phyloP scores from a whole-genome alignment of 139 green algal genomes.

The Dunaliella sp. region DNA sequence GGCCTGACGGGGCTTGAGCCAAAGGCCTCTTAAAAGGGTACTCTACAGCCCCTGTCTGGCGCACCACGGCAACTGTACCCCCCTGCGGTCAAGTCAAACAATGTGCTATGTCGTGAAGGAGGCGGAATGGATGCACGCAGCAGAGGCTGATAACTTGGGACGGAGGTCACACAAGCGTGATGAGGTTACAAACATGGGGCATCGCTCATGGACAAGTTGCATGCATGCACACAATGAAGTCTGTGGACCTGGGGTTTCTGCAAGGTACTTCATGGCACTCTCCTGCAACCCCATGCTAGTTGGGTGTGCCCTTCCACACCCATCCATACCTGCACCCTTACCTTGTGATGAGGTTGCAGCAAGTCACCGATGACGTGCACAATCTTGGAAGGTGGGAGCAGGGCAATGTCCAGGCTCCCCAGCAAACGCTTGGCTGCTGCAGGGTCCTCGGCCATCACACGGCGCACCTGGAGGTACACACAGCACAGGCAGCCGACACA shows the following conservation, averaged over 20 bases:
- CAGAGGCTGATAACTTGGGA: too few species aligned
- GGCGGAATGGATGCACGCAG: too few species aligned
- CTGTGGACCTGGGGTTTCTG: too few species aligned
- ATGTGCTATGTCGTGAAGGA: too few species aligned
- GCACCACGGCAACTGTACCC: constrained; percentile 54
- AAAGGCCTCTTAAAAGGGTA: constrained; percentile 2
- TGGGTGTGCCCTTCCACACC: too few species aligned
- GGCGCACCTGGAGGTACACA: constrained; percentile 42
- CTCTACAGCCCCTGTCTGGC: constrained; percentile 30
- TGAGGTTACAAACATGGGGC: too few species aligned
- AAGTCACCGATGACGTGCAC: constrained; percentile 25
- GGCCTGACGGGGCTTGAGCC: neutral
- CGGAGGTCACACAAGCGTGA: too few species aligned
- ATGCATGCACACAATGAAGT: too few species aligned
- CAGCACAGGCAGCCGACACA: neutral
- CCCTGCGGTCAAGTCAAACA: too few species aligned
- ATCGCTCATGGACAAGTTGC: too few species aligned
- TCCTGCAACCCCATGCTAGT: too few species aligned
- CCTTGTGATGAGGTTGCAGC: constrained; percentile 1
- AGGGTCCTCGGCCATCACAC: constrained; percentile 21
- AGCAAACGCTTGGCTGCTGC: constrained; percentile 15
- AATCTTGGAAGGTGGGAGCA: constrained; percentile 34
- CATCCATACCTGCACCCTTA: neutral
- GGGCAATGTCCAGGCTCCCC: constrained; percentile 27
- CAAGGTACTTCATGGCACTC: too few species aligned